Base-by-base conservation (phyloP, 306 rosid genomes). In the Oxytropis ochrocephala region DNA sequence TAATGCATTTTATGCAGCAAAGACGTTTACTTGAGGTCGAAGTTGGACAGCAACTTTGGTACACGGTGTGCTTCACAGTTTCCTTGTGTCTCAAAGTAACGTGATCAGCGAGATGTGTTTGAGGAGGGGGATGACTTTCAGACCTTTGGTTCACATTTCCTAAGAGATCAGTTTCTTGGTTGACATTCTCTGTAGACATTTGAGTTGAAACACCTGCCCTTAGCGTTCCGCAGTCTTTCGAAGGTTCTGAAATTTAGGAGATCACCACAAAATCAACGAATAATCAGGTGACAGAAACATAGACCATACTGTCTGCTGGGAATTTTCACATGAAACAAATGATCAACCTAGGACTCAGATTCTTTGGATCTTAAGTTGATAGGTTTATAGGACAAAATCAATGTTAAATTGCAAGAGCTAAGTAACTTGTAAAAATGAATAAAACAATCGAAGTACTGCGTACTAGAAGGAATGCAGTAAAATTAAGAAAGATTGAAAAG, bases 51-150 rank as follows among this genome's bases (percentile, higher is more conserved):
- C 81, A 83, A 29, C 52, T 81, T 64, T 71, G 75, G 76, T 74
- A 81, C 24, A 87, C 54, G 11, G 49, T 10, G 44, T 68, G 89
- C 78, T 82, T 80, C 80, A 79, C 67, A n/a, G 75, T 78, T 70
- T 84, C 85, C 46, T 44, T 69, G 53, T 24, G 82, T 55, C 43
- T 51, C 38, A 0, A 42, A 61, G 76, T 39, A 57, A 9, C 71
- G 16, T 65, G 73, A 57, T 74, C 76, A 4, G 83, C 58, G 70
- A 59, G 24, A 29, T 35, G 12, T 7, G 57, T 64, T 51, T 24
- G 61, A 21, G 80, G 62, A 75, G 76, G 62, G 72, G 76, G 55
- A 46, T 27, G 56, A 5, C 24, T 78, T 76, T 81, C 80, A 68
- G 79, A 52, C 27, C 53, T 73, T 65, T 61, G 75, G 32, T 79